Evolutionary conservation across 2,329 filamentous ascomycete species (phyloP).

Genomic region (Talaromyces albobiverticillius): DNA sequence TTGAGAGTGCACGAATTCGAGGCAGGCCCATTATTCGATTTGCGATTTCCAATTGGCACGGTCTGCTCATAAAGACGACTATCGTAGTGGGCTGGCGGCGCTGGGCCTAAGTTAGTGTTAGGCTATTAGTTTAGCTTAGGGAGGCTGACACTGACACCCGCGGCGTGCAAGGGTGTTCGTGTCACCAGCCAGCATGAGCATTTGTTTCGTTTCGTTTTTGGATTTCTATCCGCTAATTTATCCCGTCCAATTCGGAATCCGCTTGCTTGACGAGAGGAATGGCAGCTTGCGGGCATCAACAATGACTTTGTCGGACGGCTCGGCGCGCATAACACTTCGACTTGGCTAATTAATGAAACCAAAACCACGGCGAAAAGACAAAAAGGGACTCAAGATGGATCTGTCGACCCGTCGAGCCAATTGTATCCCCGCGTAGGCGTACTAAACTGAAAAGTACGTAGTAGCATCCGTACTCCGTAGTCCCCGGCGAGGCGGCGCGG

Average conservation of each 20-base stretch:
- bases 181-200: neutral
- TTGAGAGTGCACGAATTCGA: neutral
- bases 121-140: neutral
- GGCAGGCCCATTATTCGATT: constrained; percentile 1
- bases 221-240: no score
- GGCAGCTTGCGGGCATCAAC: neutral
- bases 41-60: constrained; percentile 4
- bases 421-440: neutral
- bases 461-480: neutral
- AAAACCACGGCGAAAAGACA: neutral
- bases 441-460: neutral
- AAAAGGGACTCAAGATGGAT: neutral
- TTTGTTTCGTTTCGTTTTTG: neutral
- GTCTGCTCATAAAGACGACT: neutral
- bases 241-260: neutral
- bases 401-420: neutral
- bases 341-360: neutral
- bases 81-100: constrained; percentile 7
- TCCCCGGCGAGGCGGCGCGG: constrained; percentile 10
- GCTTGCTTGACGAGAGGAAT: neutral
- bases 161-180: neutral
- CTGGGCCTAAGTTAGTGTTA: constrained; percentile 3
- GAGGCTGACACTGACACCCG: constrained; percentile 4
- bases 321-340: neutral
- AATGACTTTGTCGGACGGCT: neutral